These are phyloP conservation scores for Globisporangium mamillatum DNA, from an alignment of 352 stramenopile genomes.

Conservation along the genomic window DNA sequence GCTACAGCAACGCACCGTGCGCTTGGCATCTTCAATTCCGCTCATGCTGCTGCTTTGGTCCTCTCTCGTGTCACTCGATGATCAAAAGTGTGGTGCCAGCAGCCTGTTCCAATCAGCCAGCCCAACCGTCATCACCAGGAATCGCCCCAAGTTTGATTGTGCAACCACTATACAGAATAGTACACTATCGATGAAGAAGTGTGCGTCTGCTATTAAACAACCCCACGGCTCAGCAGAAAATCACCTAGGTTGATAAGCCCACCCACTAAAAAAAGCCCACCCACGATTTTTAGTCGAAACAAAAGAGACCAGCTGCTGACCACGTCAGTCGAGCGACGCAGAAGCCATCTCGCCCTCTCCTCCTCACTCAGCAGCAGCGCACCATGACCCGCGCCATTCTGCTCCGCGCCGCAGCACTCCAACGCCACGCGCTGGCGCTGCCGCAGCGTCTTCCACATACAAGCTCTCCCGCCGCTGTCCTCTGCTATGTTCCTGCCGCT, in stretches of 20 bases:
- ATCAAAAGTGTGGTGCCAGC: neutral
- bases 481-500: neutral
- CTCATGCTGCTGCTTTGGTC: constrained; percentile 22
- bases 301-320: constrained; percentile 1
- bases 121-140: neutral
- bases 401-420: neutral
- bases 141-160: neutral
- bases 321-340: constrained; percentile 2
- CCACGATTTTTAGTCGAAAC: neutral
- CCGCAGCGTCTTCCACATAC: neutral
- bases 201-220: neutral
- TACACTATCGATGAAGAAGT: neutral
- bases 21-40: constrained; percentile 72
- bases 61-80: neutral
- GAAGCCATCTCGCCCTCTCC: neutral
- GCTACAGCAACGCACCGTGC: constrained; percentile 37
- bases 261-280: neutral
- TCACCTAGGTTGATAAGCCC: neutral
- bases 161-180: neutral
- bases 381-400: neutral
- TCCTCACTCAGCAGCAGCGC: neutral
- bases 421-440: neutral
- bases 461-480: too few species aligned
- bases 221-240: neutral
- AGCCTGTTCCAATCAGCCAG: neutral